Base-by-base conservation (phyloP, 129 eudicot genomes). In the Dittrichia graveolens region DNA sequence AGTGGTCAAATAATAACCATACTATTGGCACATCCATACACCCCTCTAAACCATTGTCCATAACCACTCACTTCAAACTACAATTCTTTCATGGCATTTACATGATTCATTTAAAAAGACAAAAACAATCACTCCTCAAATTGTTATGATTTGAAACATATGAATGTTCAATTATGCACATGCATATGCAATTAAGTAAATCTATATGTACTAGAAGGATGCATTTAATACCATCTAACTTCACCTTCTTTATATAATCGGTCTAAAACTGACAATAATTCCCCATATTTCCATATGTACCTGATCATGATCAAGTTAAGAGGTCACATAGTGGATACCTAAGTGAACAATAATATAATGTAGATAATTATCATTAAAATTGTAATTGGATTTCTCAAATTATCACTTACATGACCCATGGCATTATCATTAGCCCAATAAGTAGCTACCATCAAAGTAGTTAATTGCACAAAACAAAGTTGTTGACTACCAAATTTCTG, bases 381-480 rank as follows among this genome's bases (percentile, higher is more conserved):
- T 6, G 41, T 39, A 15, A 41, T 53, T 7, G 11, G 24, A 54
- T 18, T 53, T 16, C 19, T 16, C 44, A 42, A 40, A 8, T 0
- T 39, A 40, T 67, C 3, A 84, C 95, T 72, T 72, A 88, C 97
- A 80, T 92, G 91, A 7, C 75, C 97, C 96, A 91, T 88, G 39
- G 88, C 87, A 15, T 46, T 18, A 16, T 74, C 53, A 75, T 92
- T 87, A 67, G 80, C 77, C 97, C 96, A 88, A 75, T 88, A 96
- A 74, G 94, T 86, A 12, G 97, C 97, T 49, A 92, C 97, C 96
- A 92, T 92, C 64, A 92, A 78, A 75, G 96, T 92, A 81, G 88
- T 88, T 80, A 84, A 57, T 73, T 91, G 91, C 79, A 92, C 96
- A 82, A 91, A 91, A 71, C 85, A 86, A 16, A 92, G 66, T 42